phyloP scores from a whole-genome alignment of 306 rosid species.

The Begonia loranthoides region DNA sequence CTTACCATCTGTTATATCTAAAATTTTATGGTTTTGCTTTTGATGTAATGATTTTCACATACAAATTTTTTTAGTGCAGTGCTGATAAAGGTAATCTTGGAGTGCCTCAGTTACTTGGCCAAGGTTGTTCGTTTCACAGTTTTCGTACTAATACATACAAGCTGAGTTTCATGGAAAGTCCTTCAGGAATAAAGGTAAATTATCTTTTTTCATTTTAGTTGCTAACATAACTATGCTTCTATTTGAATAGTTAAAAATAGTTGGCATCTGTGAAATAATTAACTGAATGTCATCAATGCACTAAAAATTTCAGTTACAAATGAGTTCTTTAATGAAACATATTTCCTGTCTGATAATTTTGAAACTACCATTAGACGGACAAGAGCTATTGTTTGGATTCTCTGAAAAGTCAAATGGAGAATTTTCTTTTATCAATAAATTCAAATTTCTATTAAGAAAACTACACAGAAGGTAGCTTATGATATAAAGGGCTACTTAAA shows the following conservation, averaged over 20 bases:
- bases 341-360: too few relatives aligned
- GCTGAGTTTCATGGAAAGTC: constrained; percentile 90
- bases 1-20: neutral
- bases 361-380: too few relatives aligned
- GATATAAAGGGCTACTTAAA: too few relatives aligned
- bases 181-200: constrained; percentile 81
- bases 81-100: constrained; percentile 88
- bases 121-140: constrained; percentile 99
- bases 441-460: too few relatives aligned
- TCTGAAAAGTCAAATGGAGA: too few relatives aligned
- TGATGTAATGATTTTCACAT: constrained; percentile 1
- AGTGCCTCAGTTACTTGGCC: constrained; percentile 89
- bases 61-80: constrained; percentile 24
- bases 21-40: neutral
- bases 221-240: neutral
- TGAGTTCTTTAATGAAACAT: too few relatives aligned
- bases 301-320: too few relatives aligned
- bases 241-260: neutral
- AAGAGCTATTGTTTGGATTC: too few relatives aligned
- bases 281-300: neutral
- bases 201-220: neutral
- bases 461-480: too few relatives aligned
- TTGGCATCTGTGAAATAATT: neutral
- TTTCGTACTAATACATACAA: constrained; percentile 81
- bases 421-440: too few relatives aligned